Conservation (phyloP, 1,284 basidiomycete species). For the Malassezia obtusa region DNA sequence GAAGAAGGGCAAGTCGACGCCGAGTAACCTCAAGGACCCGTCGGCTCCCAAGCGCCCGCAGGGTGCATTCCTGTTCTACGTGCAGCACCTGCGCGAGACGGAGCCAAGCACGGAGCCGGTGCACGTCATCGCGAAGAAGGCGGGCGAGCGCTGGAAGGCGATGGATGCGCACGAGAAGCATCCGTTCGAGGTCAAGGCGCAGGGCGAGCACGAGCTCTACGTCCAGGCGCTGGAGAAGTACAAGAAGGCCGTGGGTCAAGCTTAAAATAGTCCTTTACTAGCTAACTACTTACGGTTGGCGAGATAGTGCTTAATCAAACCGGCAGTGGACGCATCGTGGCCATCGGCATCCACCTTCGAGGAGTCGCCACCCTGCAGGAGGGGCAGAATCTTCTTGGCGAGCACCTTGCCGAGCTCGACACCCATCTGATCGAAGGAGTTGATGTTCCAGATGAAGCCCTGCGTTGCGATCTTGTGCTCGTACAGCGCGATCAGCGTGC, state of each 20-base stretch:
- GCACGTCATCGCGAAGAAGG: slow-evolving; percentile 24
- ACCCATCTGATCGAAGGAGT: slow-evolving; percentile 67
- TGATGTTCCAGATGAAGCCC: slow-evolving; percentile 94
- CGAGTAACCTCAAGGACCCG: slow-evolving; percentile 28
- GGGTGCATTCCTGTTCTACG: slow-evolving; percentile 35
- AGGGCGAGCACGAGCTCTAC: slow-evolving; percentile 26
- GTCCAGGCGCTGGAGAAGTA: slow-evolving; percentile 25
- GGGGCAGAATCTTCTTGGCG: slow-evolving; percentile 84
- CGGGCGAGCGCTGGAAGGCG: slow-evolving; percentile 29
- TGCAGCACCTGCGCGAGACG: slow-evolving; percentile 28
- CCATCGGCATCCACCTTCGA: slow-evolving; percentile 58
- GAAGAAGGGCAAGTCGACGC: slow-evolving; percentile 29
- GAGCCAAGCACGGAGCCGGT: slow-evolving; percentile 18
- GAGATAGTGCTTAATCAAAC: slow-evolving; percentile 40
- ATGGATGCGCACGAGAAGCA: slow-evolving; percentile 28
- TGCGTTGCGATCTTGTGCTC: slow-evolving; percentile 99
- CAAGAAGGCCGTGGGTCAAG: slow-evolving; percentile 5
- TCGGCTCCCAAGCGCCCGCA: slow-evolving; percentile 34
- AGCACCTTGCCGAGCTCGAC: slow-evolving; percentile 72
- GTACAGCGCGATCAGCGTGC: slow-evolving; percentile 79
- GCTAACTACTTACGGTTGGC: slow-evolving; percentile 22
- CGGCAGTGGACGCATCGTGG: slow-evolving; percentile 66
- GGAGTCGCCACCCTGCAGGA: slow-evolving; percentile 63
- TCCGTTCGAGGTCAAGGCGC: slow-evolving; percentile 26
- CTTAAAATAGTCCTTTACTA: not conserved